Percentiles rank a stretch among this genome's conserved stretches.
Conservation (phyloP, 1,284 basidiomycete genomes). For the Microbotryum intermedium region DNA sequence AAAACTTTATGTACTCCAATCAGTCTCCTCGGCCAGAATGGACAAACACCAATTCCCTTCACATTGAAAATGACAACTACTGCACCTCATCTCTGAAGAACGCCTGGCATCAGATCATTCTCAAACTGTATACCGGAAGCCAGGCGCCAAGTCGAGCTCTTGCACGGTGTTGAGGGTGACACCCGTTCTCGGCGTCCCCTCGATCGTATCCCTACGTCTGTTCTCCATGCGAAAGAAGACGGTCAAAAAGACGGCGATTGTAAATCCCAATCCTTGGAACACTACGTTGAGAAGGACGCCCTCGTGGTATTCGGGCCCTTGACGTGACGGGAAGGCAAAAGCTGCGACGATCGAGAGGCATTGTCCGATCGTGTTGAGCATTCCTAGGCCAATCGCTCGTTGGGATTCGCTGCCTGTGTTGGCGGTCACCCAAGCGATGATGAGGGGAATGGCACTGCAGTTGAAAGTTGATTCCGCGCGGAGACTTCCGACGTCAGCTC, state of each 20-base stretch:
- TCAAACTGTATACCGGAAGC: no score
- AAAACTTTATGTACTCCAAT: no score
- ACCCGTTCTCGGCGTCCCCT: slow-evolving; percentile 33
- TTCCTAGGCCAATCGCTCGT: slow-evolving; percentile 42
- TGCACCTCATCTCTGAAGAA: no score
- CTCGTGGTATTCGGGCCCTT: slow-evolving; percentile 41
- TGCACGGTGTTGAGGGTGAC: no score
- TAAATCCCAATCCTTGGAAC: slow-evolving; percentile 40
- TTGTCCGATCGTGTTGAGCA: slow-evolving; percentile 44
- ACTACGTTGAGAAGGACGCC: slow-evolving; percentile 42
- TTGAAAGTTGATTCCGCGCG: no score
- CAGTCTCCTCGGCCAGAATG: no score
- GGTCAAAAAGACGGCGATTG: slow-evolving; percentile 39
- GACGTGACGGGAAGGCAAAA: slow-evolving; percentile 41
- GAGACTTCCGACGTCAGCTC: no score
- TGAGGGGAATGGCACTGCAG: slow-evolving; percentile 33
- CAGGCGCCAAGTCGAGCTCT: no score
- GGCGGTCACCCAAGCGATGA: slow-evolving; percentile 37
- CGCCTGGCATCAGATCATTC: no score
- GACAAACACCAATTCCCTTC: no score
- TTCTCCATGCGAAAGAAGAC: slow-evolving; percentile 40
- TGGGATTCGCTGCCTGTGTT: slow-evolving; percentile 40
- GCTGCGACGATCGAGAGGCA: slow-evolving; percentile 43
- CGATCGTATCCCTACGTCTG: slow-evolving; percentile 38
- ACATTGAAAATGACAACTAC: no score